Conservation (phyloP, 139 green algal genomes). For the Desmodesmus armatus region DNA sequence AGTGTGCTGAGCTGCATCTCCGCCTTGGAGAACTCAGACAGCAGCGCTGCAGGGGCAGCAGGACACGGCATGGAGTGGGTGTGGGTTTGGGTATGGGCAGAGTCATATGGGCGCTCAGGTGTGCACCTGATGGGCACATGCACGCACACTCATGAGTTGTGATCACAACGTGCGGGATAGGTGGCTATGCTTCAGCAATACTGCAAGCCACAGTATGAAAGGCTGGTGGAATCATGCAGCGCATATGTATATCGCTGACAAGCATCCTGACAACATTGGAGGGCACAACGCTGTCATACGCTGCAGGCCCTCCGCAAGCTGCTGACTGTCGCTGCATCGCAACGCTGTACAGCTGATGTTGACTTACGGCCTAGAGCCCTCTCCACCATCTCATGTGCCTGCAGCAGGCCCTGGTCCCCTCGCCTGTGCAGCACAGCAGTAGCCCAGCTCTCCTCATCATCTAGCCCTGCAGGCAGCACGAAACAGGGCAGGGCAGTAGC, state of each 20-base stretch:
- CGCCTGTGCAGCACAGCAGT: background rate
- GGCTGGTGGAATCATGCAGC: too few species aligned
- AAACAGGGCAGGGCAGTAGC: background rate
- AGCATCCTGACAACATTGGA: background rate
- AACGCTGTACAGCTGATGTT: too few species aligned
- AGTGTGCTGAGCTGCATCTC: background rate
- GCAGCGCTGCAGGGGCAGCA: background rate
- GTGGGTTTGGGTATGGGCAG: background rate
- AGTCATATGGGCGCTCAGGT: too few species aligned
- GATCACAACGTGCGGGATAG: too few species aligned
- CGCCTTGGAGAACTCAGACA: slow-evolving; percentile 15
- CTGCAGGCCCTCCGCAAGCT: too few species aligned
- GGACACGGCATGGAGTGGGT: background rate
- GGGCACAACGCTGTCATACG: background rate
- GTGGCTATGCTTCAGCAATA: too few species aligned
- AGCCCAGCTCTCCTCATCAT: background rate
- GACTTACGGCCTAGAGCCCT: too few species aligned
- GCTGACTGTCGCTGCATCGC: too few species aligned
- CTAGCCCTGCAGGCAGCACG: background rate
- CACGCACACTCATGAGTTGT: background rate
- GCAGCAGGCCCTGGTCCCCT: background rate
- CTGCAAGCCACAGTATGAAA: too few species aligned
- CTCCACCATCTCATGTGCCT: background rate
- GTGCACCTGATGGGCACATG: background rate
- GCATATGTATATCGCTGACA: too few species aligned